Evolutionary conservation across 2,329 filamentous ascomycete species (phyloP).

Genomic region (Cercospora janseana): DNA sequence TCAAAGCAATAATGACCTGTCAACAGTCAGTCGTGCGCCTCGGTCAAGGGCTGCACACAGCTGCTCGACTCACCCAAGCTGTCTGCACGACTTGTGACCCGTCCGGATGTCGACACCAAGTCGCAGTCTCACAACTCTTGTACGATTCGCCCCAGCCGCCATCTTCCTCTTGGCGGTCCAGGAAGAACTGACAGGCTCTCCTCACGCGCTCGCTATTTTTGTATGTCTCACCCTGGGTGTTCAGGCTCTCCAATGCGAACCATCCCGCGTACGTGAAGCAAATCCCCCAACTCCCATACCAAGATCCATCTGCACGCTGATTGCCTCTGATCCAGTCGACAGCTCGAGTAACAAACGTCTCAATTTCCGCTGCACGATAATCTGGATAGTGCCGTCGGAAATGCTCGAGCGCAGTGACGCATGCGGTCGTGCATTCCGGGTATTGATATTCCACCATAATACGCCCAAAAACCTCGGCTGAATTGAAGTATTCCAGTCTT

Average conservation of each 20-base stretch:
- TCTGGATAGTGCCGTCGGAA: conserved; percentile 79
- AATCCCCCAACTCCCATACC: conserved; percentile 98
- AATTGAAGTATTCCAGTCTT: conserved; percentile 81
- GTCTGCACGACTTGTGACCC: conserved; percentile 92
- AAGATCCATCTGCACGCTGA: conserved; percentile 80
- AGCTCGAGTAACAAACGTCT: conserved; percentile 67
- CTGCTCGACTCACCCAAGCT: conserved; percentile 67
- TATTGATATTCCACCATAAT: conserved; percentile 99
- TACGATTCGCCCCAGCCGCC: conserved; percentile 98
- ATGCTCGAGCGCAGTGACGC: conserved; percentile 79
- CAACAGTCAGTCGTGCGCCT: conserved; percentile 24
- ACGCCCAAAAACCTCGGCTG: conserved; percentile 89
- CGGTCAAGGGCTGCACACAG: conserved; percentile 61
- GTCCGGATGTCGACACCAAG: conserved; percentile 69
- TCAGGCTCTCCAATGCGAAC: conserved; percentile 89
- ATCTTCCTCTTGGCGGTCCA: conserved; percentile 80
- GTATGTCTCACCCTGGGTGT: conserved; percentile 78
- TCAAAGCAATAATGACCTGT: conserved; percentile 60
- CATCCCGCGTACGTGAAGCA: conserved; percentile 97
- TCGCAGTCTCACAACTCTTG: conserved; percentile 72
- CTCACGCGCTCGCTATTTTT: conserved; percentile 67
- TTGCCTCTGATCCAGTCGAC: conserved; percentile 78
- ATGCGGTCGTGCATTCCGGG: conserved; percentile 93
- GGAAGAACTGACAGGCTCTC: conserved; percentile 78
- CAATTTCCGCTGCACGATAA: conserved; percentile 75